phyloP scores from a whole-genome alignment of 208 protist species.

The Porcisia hertigi region DNA sequence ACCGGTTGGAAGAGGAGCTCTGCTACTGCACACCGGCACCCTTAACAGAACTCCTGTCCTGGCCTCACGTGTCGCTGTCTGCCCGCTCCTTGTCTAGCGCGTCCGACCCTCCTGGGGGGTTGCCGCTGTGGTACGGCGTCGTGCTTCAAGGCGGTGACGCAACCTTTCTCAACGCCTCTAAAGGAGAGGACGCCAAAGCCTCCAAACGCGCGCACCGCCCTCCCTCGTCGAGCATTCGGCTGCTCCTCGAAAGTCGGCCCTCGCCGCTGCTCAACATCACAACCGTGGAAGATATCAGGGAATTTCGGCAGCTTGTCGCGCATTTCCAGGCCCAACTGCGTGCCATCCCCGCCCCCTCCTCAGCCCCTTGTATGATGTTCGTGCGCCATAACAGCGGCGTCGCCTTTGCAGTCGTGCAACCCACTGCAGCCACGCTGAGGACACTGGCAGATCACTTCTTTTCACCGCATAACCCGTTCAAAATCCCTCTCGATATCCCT shows the following conservation, averaged over 20 bases:
- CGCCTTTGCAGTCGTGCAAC: constrained; percentile 40
- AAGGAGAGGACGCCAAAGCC: not conserved
- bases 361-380: constrained; percentile 24
- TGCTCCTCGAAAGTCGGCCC: constrained; percentile 28
- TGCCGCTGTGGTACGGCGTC: constrained; percentile 34
- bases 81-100: not conserved
- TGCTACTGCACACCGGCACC: constrained; percentile 19
- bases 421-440: constrained; percentile 47
- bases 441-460: constrained; percentile 55
- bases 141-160: constrained; percentile 20
- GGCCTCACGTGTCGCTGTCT: not conserved
- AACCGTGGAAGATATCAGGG: constrained; percentile 13
- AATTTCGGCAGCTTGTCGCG: constrained; percentile 16
- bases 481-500: not conserved
- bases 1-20: constrained; percentile 29
- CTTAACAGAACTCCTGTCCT: constrained; percentile 25
- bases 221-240: constrained; percentile 18
- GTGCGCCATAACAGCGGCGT: constrained; percentile 28
- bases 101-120: not conserved
- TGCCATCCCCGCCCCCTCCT: constrained; percentile 7
- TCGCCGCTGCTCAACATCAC: constrained; percentile 24
- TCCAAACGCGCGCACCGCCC: not conserved
- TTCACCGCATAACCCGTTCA: constrained; percentile 22
- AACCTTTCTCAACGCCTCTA: constrained; percentile 5
- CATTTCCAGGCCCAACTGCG: constrained; percentile 30